Evolutionary conservation across 495 filamentous ascomycete genomes (phyloP).

Genomic region (Chlorociboria aeruginascens): DNA sequence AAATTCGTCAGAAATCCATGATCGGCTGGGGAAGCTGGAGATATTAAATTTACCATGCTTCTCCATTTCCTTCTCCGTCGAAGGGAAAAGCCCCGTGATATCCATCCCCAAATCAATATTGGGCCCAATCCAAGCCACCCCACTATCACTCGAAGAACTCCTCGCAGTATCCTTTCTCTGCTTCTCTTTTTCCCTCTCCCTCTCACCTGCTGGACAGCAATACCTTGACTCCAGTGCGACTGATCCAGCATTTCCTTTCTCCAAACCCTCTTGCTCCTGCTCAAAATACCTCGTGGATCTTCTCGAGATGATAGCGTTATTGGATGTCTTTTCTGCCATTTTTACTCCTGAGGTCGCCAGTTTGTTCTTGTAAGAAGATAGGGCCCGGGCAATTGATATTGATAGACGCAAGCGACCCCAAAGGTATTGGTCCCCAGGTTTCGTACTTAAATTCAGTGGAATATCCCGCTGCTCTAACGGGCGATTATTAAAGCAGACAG

Average conservation of each 20-base stretch:
- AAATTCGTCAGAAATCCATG: neutral
- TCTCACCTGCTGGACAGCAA: conserved; percentile 5
- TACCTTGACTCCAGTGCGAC: neutral
- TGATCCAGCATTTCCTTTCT: neutral
- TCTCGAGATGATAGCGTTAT: conserved; percentile 6
- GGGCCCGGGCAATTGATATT: too few species aligned
- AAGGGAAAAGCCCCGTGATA: conserved; percentile 5
- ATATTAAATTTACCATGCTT: conserved; percentile 8
- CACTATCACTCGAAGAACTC: neutral
- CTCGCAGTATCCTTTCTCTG: neutral
- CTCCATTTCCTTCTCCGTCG: conserved; percentile 4
- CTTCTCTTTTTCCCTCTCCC: neutral
- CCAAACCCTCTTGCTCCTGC: conserved; percentile 7
- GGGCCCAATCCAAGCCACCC: neutral
- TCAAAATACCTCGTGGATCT: conserved; percentile 10
- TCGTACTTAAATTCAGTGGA: too few species aligned
- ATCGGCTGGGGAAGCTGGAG: neutral
- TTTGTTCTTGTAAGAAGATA: neutral
- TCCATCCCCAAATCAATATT: conserved; percentile 9
- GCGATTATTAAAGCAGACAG: conserved; percentile 4
- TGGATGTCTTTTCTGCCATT: neutral
- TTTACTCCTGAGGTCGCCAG: neutral
- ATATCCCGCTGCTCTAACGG: too few species aligned
- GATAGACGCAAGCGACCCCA: too few species aligned
- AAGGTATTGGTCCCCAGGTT: too few species aligned